Base-by-base conservation (phyloP, 75 land plant species). In the Chamaecyparis obtusa region DNA sequence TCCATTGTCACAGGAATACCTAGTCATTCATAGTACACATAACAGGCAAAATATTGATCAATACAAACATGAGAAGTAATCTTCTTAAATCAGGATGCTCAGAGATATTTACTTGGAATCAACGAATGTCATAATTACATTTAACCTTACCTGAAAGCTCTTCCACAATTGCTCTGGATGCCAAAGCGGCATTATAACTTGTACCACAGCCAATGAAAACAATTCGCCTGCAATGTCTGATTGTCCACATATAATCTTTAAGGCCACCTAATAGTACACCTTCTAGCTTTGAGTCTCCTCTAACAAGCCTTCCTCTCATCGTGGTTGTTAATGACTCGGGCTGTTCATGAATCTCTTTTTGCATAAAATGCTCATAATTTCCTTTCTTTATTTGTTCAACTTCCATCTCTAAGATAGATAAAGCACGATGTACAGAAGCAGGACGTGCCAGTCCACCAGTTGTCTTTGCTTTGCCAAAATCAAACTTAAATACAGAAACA, bases 321-420 rank as follows among this genome's bases (percentile, higher is more conserved):
- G 99, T 96, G 36, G 99, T 98, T 39, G 93, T 96, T 36, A 98
- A 84, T 80, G 99, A 98, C 46, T 98, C 96, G n/a, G 99, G 99
- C 87, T 98, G 99, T 87, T 98, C 99, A 91, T 96, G 95, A 56
- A 98, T 98, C 88, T 98, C 99, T 88, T 98, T 98, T 91, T 98
- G 97, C 99, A 98, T 98, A 57, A 92, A 96, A 85, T 98, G 99
- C 67, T 98, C 96, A 92, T 95, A 98, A 32, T 93, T 95, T 55
- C 99, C 99, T 87, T 96, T 98, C 85, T 95, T 95, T 84, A 98
- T 98, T 89, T 98, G 99, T 86, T 98, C 99, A 87, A 98, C 99
- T 86, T 98, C 99, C 99, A 98, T 94, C 82, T 95, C 97, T 33
- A 98, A 92, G 76, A 95, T 85, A 27, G 99, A 98, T 79, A 98